Evolutionary conservation across 768 basidiomycete species (phyloP).

Genomic region (Pisolithus sp.): DNA sequence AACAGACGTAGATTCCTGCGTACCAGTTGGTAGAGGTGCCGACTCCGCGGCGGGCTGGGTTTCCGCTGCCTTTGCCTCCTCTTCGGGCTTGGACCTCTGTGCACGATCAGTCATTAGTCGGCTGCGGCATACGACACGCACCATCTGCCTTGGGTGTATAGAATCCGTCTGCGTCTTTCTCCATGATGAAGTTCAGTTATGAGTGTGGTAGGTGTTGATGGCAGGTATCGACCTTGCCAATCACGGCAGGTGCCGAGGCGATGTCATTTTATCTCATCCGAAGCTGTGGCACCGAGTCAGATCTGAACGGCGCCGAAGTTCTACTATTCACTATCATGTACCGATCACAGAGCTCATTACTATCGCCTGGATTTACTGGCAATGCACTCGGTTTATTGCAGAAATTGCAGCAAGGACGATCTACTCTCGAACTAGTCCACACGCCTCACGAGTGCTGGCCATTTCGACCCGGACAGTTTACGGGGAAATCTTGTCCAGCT

Average conservation of each 20-base stretch:
- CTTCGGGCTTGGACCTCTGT: constrained; percentile 19
- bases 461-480: constrained; percentile 26
- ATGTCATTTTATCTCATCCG: constrained; percentile 3
- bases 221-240: neutral
- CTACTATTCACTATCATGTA: neutral
- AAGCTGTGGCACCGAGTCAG: too few species aligned
- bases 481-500: constrained; percentile 7
- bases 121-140: constrained; percentile 15
- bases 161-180: constrained; percentile 79
- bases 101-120: constrained; percentile 8
- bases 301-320: neutral
- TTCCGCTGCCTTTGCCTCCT: constrained; percentile 23
- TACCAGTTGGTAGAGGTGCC: constrained; percentile 16
- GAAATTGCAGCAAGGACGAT: constrained; percentile 39
- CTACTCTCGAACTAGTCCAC: constrained; percentile 55
- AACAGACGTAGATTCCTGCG: constrained; percentile 1
- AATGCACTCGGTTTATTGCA: constrained; percentile 16
- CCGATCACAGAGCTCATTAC: neutral
- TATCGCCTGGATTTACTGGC: constrained; percentile 15
- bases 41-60: constrained; percentile 10
- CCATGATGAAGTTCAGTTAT: constrained; percentile 32
- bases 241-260: constrained; percentile 8
- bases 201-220: neutral
- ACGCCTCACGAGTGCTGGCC: constrained; percentile 64
- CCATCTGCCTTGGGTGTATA: constrained; percentile 50